A percentile compares a stretch with the other conserved stretches of the same genome.
Conservation (phyloP, 1,139 yeast species). For the Meyerozyma carpophila region DNA sequence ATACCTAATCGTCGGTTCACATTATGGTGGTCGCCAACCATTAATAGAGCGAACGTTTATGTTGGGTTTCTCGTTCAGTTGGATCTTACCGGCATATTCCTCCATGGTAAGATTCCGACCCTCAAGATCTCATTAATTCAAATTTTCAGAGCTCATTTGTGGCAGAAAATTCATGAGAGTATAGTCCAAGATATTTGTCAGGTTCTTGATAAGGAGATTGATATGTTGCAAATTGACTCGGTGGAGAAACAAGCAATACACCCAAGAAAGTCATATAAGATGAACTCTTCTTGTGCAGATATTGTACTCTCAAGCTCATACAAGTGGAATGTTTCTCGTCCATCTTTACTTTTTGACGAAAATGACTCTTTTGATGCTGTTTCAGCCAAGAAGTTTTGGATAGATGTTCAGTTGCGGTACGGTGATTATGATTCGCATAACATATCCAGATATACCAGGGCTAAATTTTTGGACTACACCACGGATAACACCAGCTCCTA, state of each 20-base stretch:
- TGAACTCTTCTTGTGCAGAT: conserved; percentile 96
- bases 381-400: conserved; percentile 77
- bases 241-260: conserved; percentile 93
- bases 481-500: conserved; percentile 80
- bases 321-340: conserved; percentile 82
- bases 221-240: conserved; percentile 73
- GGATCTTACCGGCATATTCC: conserved; percentile 92
- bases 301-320: conserved; percentile 69
- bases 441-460: conserved; percentile 87
- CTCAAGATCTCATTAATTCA: conserved; percentile 92
- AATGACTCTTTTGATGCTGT: conserved; percentile 47
- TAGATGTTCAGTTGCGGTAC: conserved; percentile 90
- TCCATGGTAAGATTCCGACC: conserved; percentile 98
- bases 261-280: conserved; percentile 94
- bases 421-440: conserved; percentile 99
- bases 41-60: conserved; percentile 94
- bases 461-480: conserved; percentile 90
- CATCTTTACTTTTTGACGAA: conserved; percentile 67
- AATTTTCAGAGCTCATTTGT: conserved; percentile 93
- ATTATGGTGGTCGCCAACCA: conserved; percentile 99
- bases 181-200: conserved; percentile 91
- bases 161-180: conserved; percentile 99
- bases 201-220: conserved; percentile 83
- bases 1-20: conserved; percentile 97
- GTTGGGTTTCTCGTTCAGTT: conserved; percentile 96